Evolutionary conservation across 2,329 filamentous ascomycete genomes (phyloP).

Genomic region (Amesomyces nigricolor): DNA sequence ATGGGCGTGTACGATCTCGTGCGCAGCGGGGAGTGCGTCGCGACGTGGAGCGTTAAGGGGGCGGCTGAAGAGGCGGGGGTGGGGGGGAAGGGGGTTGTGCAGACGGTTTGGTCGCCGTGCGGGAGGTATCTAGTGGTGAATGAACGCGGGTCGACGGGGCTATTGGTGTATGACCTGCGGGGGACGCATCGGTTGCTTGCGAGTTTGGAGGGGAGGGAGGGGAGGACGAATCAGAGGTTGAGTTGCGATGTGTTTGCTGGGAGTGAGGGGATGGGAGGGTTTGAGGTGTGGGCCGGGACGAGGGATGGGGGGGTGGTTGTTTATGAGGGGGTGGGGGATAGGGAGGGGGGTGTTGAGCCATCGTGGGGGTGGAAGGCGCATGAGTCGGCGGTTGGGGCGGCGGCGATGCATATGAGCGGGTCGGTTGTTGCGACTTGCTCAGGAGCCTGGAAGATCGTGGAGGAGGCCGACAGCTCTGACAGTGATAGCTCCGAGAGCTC

Average conservation of each 20-base stretch:
- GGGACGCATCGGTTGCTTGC: constrained; percentile 52
- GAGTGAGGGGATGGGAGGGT: constrained; percentile 34
- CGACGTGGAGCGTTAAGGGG: constrained; percentile 54
- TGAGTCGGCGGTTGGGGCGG: constrained; percentile 43
- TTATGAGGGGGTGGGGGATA: constrained; percentile 51
- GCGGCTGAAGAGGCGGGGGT: constrained; percentile 46
- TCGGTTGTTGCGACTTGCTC: constrained; percentile 53
- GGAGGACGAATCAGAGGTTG: constrained; percentile 51
- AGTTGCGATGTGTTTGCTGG: constrained; percentile 50
- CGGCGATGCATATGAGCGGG: constrained; percentile 48
- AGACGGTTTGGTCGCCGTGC: constrained; percentile 57
- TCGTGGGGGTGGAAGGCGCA: constrained; percentile 49
- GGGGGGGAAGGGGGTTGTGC: constrained; percentile 57
- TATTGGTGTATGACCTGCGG: constrained; percentile 59
- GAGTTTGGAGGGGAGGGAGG: constrained; percentile 46
- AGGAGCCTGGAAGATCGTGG: constrained; percentile 44
- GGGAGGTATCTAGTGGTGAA: constrained; percentile 58
- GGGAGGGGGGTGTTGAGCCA: constrained; percentile 39
- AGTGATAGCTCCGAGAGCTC: constrained; percentile 10
- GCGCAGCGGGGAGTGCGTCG: constrained; percentile 47
- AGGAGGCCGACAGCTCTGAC: constrained; percentile 23
- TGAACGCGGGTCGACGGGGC: constrained; percentile 50
- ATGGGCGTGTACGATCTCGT: constrained; percentile 58
- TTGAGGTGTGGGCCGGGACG: constrained; percentile 59
- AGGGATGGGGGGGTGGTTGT: constrained; percentile 49